Conservation (phyloP, 495 filamentous ascomycete genomes). For the Aspergillus incahuasiensis region DNA sequence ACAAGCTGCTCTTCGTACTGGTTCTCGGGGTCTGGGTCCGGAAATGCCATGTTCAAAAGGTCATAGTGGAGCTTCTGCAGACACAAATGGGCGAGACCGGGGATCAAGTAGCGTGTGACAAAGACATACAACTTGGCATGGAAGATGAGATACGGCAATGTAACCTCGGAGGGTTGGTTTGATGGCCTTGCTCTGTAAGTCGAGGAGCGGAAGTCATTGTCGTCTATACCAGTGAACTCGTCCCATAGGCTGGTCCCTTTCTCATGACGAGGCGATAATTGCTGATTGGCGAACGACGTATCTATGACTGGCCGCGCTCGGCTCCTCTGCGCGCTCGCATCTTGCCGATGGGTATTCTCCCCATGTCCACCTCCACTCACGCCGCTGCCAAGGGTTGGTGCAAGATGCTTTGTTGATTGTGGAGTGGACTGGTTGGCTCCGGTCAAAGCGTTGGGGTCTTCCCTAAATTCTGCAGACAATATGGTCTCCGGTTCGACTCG, state of each 20-base stretch:
- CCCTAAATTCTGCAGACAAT: slow-evolving; percentile 7
- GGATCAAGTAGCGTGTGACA: slow-evolving; percentile 42
- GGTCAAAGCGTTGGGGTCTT: not conserved
- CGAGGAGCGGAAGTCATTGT: slow-evolving; percentile 25
- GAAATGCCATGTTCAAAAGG: slow-evolving; percentile 30
- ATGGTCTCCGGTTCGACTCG: slow-evolving; percentile 5
- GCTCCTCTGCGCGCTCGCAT: slow-evolving; percentile 2
- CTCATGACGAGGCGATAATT: slow-evolving; percentile 26
- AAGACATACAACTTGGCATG: slow-evolving; percentile 48
- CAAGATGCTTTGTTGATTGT: slow-evolving; percentile 9
- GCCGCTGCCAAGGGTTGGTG: slow-evolving; percentile 4
- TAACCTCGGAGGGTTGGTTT: slow-evolving; percentile 12
- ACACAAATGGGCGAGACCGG: slow-evolving; percentile 40
- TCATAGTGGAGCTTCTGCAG: slow-evolving; percentile 40
- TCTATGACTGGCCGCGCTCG: slow-evolving; percentile 33
- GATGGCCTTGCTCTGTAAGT: slow-evolving; percentile 11
- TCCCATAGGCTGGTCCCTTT: slow-evolving; percentile 40
- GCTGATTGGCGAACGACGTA: slow-evolving; percentile 40
- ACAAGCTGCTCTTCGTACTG: slow-evolving; percentile 16
- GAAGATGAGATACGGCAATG: slow-evolving; percentile 41
- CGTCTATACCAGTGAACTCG: slow-evolving; percentile 35
- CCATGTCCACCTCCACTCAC: slow-evolving; percentile 4
- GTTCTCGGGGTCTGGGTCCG: slow-evolving; percentile 15
- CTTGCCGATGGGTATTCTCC: not conserved
- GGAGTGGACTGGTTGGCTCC: slow-evolving; percentile 3